Conservation (phyloP, 768 basidiomycete genomes). For the Podaxis pistillaris region DNA sequence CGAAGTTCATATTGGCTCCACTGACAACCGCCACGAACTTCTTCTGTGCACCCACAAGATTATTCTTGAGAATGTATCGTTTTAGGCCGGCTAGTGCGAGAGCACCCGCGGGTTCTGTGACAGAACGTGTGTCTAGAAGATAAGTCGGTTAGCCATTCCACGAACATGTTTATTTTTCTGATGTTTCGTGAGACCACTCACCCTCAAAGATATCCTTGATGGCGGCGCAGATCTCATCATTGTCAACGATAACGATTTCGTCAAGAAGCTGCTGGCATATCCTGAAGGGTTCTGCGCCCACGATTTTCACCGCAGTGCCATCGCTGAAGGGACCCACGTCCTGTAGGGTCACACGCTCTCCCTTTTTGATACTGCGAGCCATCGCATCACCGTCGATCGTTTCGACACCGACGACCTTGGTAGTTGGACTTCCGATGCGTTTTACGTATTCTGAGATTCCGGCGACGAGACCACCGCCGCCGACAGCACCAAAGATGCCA, state of each 20-base stretch:
- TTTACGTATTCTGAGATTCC: constrained; percentile 93
- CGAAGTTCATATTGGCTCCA: constrained; percentile 99
- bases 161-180: background rate
- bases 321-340: constrained; percentile 98
- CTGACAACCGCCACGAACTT: constrained; percentile 90
- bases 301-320: constrained; percentile 94
- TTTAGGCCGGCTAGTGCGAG: constrained; percentile 91
- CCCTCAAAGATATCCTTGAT: constrained; percentile 99
- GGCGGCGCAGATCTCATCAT: constrained; percentile 97
- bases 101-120: constrained; percentile 96
- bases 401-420: constrained; percentile 87
- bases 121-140: constrained; percentile 81
- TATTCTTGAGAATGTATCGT: constrained; percentile 77
- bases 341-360: constrained; percentile 75
- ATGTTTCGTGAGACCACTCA: constrained; percentile 27
- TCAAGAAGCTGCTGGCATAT: constrained; percentile 86
- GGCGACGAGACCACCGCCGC: constrained; percentile 91
- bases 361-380: constrained; percentile 75
- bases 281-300: constrained; percentile 93
- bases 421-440: constrained; percentile 82
- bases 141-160: constrained; percentile 1
- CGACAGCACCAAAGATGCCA: constrained; percentile 87
- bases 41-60: constrained; percentile 79
- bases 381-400: constrained; percentile 95
- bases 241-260: constrained; percentile 79